Conservation (phyloP, 306 rosid genomes). For the Begonia fuchsioides region DNA sequence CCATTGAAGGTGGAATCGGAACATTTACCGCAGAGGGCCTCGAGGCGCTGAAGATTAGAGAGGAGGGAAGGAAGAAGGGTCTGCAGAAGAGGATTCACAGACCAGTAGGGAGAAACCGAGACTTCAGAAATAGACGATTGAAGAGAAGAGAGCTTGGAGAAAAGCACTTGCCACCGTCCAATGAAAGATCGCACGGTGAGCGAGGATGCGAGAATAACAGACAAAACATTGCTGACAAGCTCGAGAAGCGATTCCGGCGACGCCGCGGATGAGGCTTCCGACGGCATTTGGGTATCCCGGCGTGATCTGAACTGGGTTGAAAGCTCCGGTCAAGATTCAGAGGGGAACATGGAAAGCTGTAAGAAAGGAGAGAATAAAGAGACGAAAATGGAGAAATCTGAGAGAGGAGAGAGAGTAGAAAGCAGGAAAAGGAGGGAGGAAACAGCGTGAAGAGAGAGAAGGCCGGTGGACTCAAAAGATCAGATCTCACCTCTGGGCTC, state of each 20-base stretch:
- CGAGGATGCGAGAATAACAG: conserved; percentile 27
- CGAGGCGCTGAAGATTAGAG: conserved; percentile 38
- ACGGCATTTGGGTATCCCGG: conserved; percentile 6
- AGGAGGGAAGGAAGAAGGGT: conserved; percentile 40
- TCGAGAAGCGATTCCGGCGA: conserved; percentile 32
- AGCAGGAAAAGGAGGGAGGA: conserved; percentile 5
- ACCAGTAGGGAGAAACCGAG: conserved; percentile 37
- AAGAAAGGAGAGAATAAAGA: no score
- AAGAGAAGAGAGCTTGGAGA: conserved; percentile 26
- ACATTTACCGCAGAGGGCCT: conserved; percentile 27
- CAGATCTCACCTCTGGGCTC: no score
- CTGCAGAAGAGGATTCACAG: conserved; percentile 36
- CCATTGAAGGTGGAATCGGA: conserved; percentile 22
- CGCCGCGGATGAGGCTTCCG: conserved; percentile 12
- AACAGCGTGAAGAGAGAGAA: not conserved
- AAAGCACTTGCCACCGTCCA: conserved; percentile 38
- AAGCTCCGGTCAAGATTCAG: not conserved
- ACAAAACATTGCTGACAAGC: conserved; percentile 26
- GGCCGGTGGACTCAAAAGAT: no score
- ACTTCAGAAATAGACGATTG: conserved; percentile 17
- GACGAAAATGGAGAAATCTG: no score
- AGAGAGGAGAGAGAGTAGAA: not conserved
- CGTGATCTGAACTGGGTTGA: not conserved
- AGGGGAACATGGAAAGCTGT: not conserved
- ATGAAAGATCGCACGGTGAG: conserved; percentile 28